Conservation (phyloP, 148 eudicot species). For the Rhododendron williamsianum region DNA sequence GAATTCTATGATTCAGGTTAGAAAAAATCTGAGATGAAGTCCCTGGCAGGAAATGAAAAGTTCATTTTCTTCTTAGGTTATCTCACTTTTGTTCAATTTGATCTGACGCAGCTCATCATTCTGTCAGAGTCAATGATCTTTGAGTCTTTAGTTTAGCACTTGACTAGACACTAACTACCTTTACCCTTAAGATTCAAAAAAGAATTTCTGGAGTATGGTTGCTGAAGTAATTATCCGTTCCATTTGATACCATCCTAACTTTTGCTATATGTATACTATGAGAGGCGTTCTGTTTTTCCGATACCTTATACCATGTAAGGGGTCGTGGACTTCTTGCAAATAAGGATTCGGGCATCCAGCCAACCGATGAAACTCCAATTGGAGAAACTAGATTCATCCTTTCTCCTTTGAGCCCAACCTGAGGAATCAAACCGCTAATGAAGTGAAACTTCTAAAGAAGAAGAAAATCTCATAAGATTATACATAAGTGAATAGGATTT, state of each 20-base stretch:
- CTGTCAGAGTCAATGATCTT: neutral
- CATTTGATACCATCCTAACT: neutral
- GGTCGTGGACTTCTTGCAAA: conserved; percentile 48
- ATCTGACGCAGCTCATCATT: neutral
- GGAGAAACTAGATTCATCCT: conserved; percentile 63
- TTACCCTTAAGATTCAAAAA: neutral
- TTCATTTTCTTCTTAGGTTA: neutral
- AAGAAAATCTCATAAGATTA: neutral
- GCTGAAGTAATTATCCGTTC: neutral
- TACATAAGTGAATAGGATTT: neutral
- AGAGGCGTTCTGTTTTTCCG: neutral
- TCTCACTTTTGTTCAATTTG: neutral
- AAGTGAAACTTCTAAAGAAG: neutral
- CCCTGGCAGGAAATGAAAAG: neutral
- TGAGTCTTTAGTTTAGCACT: neutral
- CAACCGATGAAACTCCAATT: conserved; percentile 37
- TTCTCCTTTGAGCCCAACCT: conserved; percentile 93
- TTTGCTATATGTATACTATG: neutral
- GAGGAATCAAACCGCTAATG: conserved; percentile 7
- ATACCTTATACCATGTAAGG: conserved; percentile 91
- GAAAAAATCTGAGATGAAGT: neutral
- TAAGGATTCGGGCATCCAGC: conserved; percentile 55
- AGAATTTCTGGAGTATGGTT: neutral
- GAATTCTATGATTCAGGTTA: neutral
- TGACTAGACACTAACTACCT: neutral